phyloP scores from a whole-genome alignment of 805 yeast species.

The Yamadazyma sp. region DNA sequence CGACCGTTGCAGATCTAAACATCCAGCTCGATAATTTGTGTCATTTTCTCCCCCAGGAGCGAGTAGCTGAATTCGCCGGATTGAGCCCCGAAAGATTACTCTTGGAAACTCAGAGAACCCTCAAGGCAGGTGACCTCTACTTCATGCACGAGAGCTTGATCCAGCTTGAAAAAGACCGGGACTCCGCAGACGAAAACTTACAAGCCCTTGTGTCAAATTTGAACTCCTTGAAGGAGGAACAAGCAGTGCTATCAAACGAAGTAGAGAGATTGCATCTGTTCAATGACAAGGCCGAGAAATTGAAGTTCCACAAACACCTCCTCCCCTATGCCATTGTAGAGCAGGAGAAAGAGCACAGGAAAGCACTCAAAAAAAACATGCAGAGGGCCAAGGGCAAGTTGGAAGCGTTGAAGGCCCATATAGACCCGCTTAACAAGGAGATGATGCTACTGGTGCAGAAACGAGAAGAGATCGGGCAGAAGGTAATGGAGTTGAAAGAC shows the following conservation, averaged over 20 bases:
- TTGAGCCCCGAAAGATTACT: conserved; percentile 73
- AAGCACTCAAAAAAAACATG: conserved; percentile 32
- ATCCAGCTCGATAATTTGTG: conserved; percentile 90
- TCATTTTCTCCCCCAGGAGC: conserved; percentile 92
- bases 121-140: conserved; percentile 60
- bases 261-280: conserved; percentile 49
- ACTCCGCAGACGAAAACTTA: conserved; percentile 27
- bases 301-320: conserved; percentile 35
- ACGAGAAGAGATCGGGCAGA: neutral
- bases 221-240: conserved; percentile 33
- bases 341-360: conserved; percentile 35
- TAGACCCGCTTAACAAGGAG: conserved; percentile 23
- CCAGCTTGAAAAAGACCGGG: conserved; percentile 44
- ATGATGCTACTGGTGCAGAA: neutral
- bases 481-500: neutral
- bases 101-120: conserved; percentile 76
- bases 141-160: conserved; percentile 58
- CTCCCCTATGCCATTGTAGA: conserved; percentile 42
- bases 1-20: conserved; percentile 49
- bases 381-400: conserved; percentile 35
- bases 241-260: conserved; percentile 41
- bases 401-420: conserved; percentile 22
- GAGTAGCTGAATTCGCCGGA: conserved; percentile 89
- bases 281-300: conserved; percentile 43
- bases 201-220: conserved; percentile 29